phyloP scores from a whole-genome alignment of 1,284 basidiomycete genomes.

The Irpex lacteus region DNA sequence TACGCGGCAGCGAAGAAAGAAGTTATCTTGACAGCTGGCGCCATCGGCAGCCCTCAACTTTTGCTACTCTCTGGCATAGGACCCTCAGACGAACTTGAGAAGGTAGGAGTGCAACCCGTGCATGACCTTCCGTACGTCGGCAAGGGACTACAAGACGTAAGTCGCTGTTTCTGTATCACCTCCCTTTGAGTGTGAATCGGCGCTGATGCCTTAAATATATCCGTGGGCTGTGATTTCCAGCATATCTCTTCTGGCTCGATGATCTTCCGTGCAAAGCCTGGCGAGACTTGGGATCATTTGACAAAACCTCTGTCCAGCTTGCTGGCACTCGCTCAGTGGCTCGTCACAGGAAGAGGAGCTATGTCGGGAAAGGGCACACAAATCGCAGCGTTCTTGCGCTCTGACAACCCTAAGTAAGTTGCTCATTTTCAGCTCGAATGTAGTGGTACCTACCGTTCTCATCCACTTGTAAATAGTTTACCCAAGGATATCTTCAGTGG shows the following conservation, averaged over 20 bases:
- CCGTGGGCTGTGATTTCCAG: background rate
- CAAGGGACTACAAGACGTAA: constrained; percentile 68
- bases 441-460: no score
- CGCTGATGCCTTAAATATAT: constrained; percentile 16
- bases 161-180: constrained; percentile 16
- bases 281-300: background rate
- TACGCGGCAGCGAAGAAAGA: constrained; percentile 8
- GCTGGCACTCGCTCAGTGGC: background rate
- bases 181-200: background rate
- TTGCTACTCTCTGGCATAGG: constrained; percentile 39
- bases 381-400: background rate
- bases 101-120: constrained; percentile 45
- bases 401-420: background rate
- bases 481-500: background rate
- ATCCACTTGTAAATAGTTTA: background rate
- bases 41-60: constrained; percentile 18
- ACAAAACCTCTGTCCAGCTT: background rate
- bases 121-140: constrained; percentile 71
- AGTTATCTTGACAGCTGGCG: constrained; percentile 19
- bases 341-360: background rate
- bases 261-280: background rate
- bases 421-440: background rate
- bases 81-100: constrained; percentile 27
- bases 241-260: background rate
- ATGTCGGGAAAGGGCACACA: background rate